These are phyloP conservation scores for Tylopilus rubrobrunneus DNA, from an alignment of 768 basidiomycete genomes.

Conservation along the genomic window DNA sequence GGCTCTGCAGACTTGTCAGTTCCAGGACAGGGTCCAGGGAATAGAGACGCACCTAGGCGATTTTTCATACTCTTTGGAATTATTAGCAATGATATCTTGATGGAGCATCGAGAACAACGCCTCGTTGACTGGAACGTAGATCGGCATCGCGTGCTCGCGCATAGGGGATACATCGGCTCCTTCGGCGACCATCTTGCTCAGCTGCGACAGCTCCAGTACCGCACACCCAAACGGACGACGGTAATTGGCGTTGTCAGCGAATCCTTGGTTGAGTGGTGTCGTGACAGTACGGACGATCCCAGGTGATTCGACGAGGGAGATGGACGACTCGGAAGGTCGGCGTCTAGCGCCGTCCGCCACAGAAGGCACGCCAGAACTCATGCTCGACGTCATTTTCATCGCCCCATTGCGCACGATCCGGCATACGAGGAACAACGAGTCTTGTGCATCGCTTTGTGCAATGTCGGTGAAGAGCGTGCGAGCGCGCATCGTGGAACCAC, in stretches of 20 bases:
- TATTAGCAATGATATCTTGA: constrained; percentile 86
- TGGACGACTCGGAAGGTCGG: constrained; percentile 52
- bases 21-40: neutral
- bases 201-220: constrained; percentile 77
- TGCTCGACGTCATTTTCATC: constrained; percentile 64
- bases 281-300: constrained; percentile 13
- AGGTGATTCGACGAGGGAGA: constrained; percentile 35
- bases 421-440: constrained; percentile 86
- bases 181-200: constrained; percentile 64
- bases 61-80: constrained; percentile 77
- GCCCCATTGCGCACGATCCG: constrained; percentile 85
- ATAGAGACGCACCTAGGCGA: constrained; percentile 58
- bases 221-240: constrained; percentile 96
- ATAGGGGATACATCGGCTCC: constrained; percentile 58
- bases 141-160: constrained; percentile 82
- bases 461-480: constrained; percentile 90
- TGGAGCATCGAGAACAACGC: constrained; percentile 89
- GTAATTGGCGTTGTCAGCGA: constrained; percentile 46
- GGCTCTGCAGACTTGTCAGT: constrained; percentile 49
- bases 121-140: constrained; percentile 81
- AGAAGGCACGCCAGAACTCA: constrained; percentile 43
- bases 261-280: constrained; percentile 26
- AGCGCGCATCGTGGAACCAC: constrained; percentile 52
- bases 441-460: constrained; percentile 79
- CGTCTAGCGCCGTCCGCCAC: constrained; percentile 37